Base-by-base conservation (phyloP, 164 flowering plant species). In the Vitis cinerea region DNA sequence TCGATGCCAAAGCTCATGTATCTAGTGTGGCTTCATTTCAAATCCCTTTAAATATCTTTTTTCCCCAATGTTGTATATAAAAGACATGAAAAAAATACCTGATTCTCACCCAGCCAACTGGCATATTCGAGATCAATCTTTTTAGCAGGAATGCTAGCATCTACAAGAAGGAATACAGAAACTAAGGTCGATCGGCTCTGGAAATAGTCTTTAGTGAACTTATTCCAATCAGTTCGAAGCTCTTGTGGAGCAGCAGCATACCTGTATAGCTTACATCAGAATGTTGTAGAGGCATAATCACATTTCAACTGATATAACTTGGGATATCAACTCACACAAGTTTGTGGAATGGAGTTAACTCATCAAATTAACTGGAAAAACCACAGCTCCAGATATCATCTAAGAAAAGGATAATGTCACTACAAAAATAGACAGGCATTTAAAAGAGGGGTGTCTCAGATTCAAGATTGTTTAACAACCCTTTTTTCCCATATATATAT, bases 111-210 rank as follows among this genome's bases (percentile, higher is more conserved):
- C 70, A 91, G 82, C 99, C 99, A 96, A 77, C 94, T 85, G 19
- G 98, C 99, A 82, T 93, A 96, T 29, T 96, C 99, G 6, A 96
- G 93, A 81, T 96, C 99, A 72, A 88, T 86, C 64, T 80, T 75
- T 73, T 88, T 95, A 8, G 93, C 90, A 50, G 99, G 98, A 79
- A 93, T 93, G 83, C 91, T 95, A 12, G 97, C 97, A 83, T 95
- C 98, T 63, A 93, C 80, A 16, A 93, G 96, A 62, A 95, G 95
- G 78, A 95, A 93, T 7, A 95, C 97, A 0, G 94, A 85, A 50
- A 95, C 97, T 63, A 95, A 79, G 2, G 88, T 87, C 51, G 93
- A 80, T 8, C 94, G 82, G 59, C 93, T 90, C 31, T 88, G 81
- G 78, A 95, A 93, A 78, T 95, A 95, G 80, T 88, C 89, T 81